Evolutionary conservation across 352 stramenopile species (phyloP).

Genomic region (Pythium monospermum): DNA sequence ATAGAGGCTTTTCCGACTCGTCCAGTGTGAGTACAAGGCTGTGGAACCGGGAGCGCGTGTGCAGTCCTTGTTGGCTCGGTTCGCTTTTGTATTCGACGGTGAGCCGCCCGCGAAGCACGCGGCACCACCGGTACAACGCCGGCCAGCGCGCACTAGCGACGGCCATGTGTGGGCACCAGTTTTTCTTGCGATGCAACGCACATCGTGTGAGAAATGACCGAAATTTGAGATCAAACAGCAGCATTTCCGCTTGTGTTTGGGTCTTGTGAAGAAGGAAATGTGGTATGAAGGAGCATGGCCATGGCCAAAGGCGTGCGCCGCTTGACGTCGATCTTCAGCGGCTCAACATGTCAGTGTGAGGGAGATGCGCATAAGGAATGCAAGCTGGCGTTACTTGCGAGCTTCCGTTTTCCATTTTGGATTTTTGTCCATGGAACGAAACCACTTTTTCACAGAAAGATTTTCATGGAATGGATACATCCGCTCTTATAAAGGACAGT

Average conservation of each 20-base stretch:
- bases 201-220: constrained; percentile 10
- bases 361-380: too few species aligned
- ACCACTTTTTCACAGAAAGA: constrained; percentile 3
- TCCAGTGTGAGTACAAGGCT: constrained; percentile 19
- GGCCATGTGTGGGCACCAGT: constrained; percentile 15
- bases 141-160: constrained; percentile 15
- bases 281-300: neutral
- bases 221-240: constrained; percentile 5
- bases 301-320: too few species aligned
- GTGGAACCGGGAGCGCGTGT: constrained; percentile 8
- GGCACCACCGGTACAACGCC: constrained; percentile 11
- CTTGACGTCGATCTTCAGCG: too few species aligned
- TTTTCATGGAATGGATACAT: neutral
- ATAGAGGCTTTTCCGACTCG: constrained; percentile 12
- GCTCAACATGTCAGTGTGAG: too few species aligned
- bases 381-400: too few species aligned
- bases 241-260: too few species aligned
- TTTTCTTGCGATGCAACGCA: constrained; percentile 6
- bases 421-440: too few species aligned
- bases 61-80: constrained; percentile 5
- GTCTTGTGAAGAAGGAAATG: too few species aligned
- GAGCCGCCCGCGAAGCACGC: constrained; percentile 12
- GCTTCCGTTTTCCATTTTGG: too few species aligned
- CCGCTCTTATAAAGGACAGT: neutral
- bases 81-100: constrained; percentile 15